Conservation (phyloP, 192 early-diverging fungal genomes). For the Oehlia diaphana region DNA sequence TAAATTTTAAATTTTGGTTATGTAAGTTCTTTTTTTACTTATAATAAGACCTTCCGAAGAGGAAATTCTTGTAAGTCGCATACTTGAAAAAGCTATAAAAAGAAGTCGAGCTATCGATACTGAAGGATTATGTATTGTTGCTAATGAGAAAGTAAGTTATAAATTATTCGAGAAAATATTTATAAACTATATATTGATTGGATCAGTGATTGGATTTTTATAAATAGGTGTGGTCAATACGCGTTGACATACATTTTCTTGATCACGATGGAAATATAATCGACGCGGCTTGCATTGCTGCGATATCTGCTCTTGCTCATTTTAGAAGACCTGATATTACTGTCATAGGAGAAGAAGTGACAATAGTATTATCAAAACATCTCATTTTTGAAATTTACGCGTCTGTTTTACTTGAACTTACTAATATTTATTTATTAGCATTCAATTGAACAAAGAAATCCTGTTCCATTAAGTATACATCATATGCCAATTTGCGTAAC, state of each 20-base stretch:
- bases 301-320: slow-evolving; percentile 84
- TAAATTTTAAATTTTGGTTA: not conserved
- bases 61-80: slow-evolving; percentile 81
- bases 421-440: slow-evolving; percentile 56
- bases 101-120: slow-evolving; percentile 88
- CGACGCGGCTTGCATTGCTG: slow-evolving; percentile 89
- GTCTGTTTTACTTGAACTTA: not conserved
- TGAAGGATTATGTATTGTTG: slow-evolving; percentile 95
- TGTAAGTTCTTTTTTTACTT: not conserved
- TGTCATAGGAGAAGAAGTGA: slow-evolving; percentile 88
- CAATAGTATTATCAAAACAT: slow-evolving; percentile 53
- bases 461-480: slow-evolving; percentile 92
- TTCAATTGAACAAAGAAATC: slow-evolving; percentile 79
- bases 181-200: not conserved
- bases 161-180: not conserved
- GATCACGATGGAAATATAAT: slow-evolving; percentile 94
- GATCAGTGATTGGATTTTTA: not conserved
- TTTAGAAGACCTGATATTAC: slow-evolving; percentile 96
- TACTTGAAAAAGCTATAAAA: slow-evolving; percentile 87
- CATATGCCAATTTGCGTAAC: slow-evolving; percentile 93
- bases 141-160: slow-evolving; percentile 79
- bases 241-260: slow-evolving; percentile 88
- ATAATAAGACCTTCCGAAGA: slow-evolving; percentile 65
- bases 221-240: slow-evolving; percentile 80
- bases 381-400: slow-evolving; percentile 1